Evolutionary conservation across 2,329 filamentous ascomycete species (phyloP).

Genomic region (Metarhizium rileyi): DNA sequence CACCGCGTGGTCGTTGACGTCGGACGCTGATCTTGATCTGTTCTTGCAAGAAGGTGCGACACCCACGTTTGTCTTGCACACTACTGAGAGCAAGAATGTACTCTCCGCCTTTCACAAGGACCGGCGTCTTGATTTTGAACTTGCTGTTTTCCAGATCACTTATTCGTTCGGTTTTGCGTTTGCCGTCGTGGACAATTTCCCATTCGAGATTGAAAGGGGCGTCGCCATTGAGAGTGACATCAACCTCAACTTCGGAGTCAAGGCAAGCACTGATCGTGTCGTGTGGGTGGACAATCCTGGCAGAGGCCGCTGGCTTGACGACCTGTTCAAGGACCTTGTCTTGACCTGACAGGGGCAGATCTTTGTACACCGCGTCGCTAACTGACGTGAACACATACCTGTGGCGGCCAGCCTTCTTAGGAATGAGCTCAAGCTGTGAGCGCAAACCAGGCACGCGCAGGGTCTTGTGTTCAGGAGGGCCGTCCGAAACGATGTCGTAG

Average conservation of each 20-base stretch:
- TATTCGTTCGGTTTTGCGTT: constrained; percentile 59
- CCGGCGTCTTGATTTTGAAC: constrained; percentile 66
- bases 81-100: constrained; percentile 80
- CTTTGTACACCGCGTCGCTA: constrained; percentile 71
- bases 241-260: constrained; percentile 66
- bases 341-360: constrained; percentile 49
- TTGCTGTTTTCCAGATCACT: constrained; percentile 51
- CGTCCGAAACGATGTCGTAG: constrained; percentile 63
- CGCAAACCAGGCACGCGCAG: constrained; percentile 61
- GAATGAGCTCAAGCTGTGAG: constrained; percentile 76
- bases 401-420: constrained; percentile 72
- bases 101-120: constrained; percentile 72
- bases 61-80: constrained; percentile 77
- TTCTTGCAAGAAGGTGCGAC: constrained; percentile 76
- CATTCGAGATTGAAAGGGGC: constrained; percentile 85
- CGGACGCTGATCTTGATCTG: constrained; percentile 79
- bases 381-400: constrained; percentile 77
- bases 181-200: constrained; percentile 84
- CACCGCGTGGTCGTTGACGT: constrained; percentile 75
- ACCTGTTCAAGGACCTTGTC: constrained; percentile 68
- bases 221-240: constrained; percentile 70
- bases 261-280: constrained; percentile 63
- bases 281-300: constrained; percentile 51
- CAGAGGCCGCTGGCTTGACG: constrained; percentile 86
- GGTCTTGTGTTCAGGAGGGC: constrained; percentile 42